Evolutionary conservation across 179 eudicot genomes (phyloP), one percentile per base, ranked within the genome.

Genomic region (Monotropa hypopitys): DNA sequence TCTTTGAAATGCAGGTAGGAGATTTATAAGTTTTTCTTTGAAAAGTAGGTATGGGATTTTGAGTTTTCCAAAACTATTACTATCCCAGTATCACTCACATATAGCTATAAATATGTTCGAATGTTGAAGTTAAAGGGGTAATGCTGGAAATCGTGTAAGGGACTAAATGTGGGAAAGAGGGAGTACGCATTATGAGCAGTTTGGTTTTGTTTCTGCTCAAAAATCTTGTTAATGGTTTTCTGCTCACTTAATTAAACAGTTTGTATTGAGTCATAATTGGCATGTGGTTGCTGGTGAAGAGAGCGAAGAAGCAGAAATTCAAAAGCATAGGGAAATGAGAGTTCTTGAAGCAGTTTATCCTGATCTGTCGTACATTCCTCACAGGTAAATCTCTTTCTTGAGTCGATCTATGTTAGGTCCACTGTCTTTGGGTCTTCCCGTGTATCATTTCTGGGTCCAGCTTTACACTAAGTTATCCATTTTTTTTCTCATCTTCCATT

Each of bases 261-360:
- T 89, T 74, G 63, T 54, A 62, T 70, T 85, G 77, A 74, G 69
- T 74, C 2, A 12, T 46, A 76, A 78, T 26, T 88, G 87, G 90
- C 80, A 15, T 40, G 88, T 91, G 73, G 91, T 81, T 68, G 83
- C 87, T 80, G 96, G 92, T 59, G 91, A 88, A 74, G 84, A 83
- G 72, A 89, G 96, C 63, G 42, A 82, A 73, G 91, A 89, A 80
- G 76, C 63, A 40, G 51, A 21, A 57, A 78, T 77, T 75, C 89
- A 86, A 73, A 81, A 59, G 69, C 57, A 23, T 59, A 79, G 94
- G 78, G 86, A 87, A 83, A 61, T n/a, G 50, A 65, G 70, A 32
- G 61, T 83, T 45, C 79, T 59, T 46, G 88, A 85, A 83, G 86
- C 84, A 63, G 73, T 81, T 38, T 87, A 86, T 85, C 78, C 85